Evolutionary conservation across 768 basidiomycete genomes (phyloP), one percentile per base, ranked within the genome.

Genomic region (Boletus rubescentipes): DNA sequence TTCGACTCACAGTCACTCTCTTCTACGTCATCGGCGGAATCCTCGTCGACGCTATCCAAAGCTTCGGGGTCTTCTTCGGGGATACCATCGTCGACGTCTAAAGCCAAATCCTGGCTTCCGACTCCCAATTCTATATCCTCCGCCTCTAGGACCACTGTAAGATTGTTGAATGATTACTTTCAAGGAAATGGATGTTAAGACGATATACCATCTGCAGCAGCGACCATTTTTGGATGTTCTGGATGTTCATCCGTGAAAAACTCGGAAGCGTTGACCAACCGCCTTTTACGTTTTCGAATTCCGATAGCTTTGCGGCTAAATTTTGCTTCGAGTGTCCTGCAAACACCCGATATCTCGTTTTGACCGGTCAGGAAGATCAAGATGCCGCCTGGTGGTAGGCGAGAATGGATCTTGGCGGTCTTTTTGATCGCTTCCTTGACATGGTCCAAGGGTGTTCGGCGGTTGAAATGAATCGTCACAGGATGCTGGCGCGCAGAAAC

Each of bases 351-450:
- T 61, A 99, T 98, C 73, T 99, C 97, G 57, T 91, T 91, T 71
- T 98, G 96, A 20, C 97, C 97, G 0, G 97, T 98, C 59, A 98
- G 75, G 69, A 97, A 97, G 44, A 96, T 84, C 45, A 99, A 78
- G 34, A 99, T 87, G 4, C 95, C 97, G 0, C 97, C 97, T 0
- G 91, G 84, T 2, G 97, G 97, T 18, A 99, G 74, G 16, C 93
- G 84, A 15, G 89, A 81, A 70, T 99, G 97, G 39, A 99, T 98
- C 71, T 97, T 95, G 53, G 79, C 75, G 2, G 92, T 80, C 70
- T 99, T 99, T 66, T 86, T 89, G 61, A 95, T 83, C 2, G 93
- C 91, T 69, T 98, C 93, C 2, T 80, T 81, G 42, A 98, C 84
- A 64, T 98, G 98, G 69, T 98, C 92, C 8, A 89, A 77, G 2